Base-by-base conservation (phyloP, 2,329 filamentous ascomycete genomes). In the Beauveria medogensis region DNA sequence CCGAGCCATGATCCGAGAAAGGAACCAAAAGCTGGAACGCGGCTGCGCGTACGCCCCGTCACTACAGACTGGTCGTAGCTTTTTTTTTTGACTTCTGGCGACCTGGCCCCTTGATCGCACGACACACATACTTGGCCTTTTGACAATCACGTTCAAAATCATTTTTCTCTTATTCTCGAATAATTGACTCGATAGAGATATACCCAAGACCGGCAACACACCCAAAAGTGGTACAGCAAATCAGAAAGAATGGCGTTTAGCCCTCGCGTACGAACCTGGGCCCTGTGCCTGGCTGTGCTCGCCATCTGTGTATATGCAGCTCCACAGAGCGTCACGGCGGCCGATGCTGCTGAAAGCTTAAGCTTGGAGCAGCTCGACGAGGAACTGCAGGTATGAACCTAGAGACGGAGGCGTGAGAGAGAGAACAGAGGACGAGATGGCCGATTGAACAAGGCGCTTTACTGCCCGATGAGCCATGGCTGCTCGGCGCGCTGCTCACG, bases 291-390 rank as follows among this genome's bases (percentile, higher is more conserved):
- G 58, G 62, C 67, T 5, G 65, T 74, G 34, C 64, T 72, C 48
- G 68, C 65, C 18, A 67, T 65, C 40, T 66, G 67, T 30, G 70
- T 64, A 20, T 60, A 64, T 26, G 66, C 66, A 52, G 69, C 64
- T 63, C 70, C 60, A 62, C 69, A 67, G 64, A 64, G 65, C 41
- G 64, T 64, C 6, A 63, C 62, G 18, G 59, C 62, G 37, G 60
- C 64, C n/a, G 51, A 62, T 14, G 64, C 66, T 8, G 48, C 71
- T 5, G 69, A 74, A 26, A 67, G 63, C 37, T 60, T 87, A 70
- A 84, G 80, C 67, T 73, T 90, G 43, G 81, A 85, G 22, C 83
- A 89, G 72, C 83, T 95, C 51, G 89, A 92, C 67, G 85, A 88
- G 66, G 81, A 88, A 74, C 79, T 95, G 52, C 89, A 93, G 82